Base-by-base conservation (phyloP, 495 filamentous ascomycete species). In the Opeltia flavorubescens region DNA sequence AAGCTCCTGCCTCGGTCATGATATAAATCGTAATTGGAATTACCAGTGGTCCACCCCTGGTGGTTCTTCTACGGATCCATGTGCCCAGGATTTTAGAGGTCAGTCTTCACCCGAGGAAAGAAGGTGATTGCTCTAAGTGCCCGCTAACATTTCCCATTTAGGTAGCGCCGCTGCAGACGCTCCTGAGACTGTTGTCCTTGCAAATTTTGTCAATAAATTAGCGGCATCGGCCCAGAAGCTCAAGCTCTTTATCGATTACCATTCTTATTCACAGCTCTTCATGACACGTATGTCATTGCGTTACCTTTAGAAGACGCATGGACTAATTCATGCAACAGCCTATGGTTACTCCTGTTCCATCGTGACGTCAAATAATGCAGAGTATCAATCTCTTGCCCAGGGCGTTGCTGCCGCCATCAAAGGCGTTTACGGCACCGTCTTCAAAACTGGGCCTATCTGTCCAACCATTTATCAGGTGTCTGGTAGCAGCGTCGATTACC, bases 11-110 rank as follows among this genome's bases (percentile, higher is more conserved):
- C 38, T 78, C 23, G 77, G 77, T 18, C 66, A 61, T 12, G 77
- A 81, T 54, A 72, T 78, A 58, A 81, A 81, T 63, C 71, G 77
- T 44, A 81, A 81, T 66, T 81, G 77, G 74, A 58, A 70, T 9
- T 68, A 62, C 50, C 54, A 71, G 46, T 78, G 75, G 75, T 24
- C 33, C 33, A 59, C 68, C 5, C 55, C 62, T 33, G 70, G 68
- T 35, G 71, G 71, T 3, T 59, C 75, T 9, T 75, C 70, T 2
- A 68, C 72, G 2, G 55, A 70, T 48, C 72, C 74, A 6, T 74
- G 74, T 54, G 62, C 55, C 23, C 66, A 80, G 55, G 66, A 66
- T 24, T 81, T 70, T 61, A 69, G 66, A 50, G 77, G 77, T 30
- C 1, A 33, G 5, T 44, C 43, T 13, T 18, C 8, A 23, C 21